phyloP scores from a whole-genome alignment of 2,329 filamentous ascomycete genomes.

The Drechslerella dactyloides region DNA sequence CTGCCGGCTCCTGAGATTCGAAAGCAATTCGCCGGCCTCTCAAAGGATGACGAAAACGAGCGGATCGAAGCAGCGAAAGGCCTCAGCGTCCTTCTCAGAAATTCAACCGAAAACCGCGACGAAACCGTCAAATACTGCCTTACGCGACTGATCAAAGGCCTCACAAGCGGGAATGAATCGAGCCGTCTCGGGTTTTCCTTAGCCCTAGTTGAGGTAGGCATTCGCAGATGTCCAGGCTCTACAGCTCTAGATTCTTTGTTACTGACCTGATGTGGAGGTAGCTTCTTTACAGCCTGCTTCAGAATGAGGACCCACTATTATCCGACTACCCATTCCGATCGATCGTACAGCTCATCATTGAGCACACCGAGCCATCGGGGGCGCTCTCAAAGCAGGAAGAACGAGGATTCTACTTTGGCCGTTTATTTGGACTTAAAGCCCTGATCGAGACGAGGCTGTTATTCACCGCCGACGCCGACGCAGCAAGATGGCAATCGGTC shows the following conservation, averaged over 20 bases:
- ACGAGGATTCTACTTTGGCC: constrained; percentile 82
- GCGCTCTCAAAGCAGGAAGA: constrained; percentile 72
- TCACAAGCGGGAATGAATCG: constrained; percentile 87
- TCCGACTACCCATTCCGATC: constrained; percentile 35
- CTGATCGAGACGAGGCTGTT: constrained; percentile 80
- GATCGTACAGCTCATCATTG: constrained; percentile 48
- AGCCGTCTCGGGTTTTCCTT: constrained; percentile 88
- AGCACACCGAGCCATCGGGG: constrained; percentile 46
- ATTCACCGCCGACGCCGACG: constrained; percentile 59
- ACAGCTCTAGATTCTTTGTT: constrained; percentile 20
- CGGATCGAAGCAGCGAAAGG: constrained; percentile 40
- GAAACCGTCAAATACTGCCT: constrained; percentile 42
- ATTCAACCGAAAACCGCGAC: constrained; percentile 36
- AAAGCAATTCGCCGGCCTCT: constrained; percentile 39
- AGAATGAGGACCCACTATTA: constrained; percentile 27
- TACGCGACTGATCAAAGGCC: constrained; percentile 76
- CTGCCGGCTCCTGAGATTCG: constrained; percentile 36
- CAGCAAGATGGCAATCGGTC: constrained; percentile 66
- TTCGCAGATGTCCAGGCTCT: background rate
- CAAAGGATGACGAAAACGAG: constrained; percentile 44
- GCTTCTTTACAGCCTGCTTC: constrained; percentile 37
- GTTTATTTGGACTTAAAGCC: constrained; percentile 84
- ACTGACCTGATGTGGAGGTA: constrained; percentile 24
- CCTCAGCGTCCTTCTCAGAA: constrained; percentile 35
- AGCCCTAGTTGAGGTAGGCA: constrained; percentile 72